Evolutionary conservation across 768 basidiomycete genomes (phyloP), one percentile per base, ranked within the genome.

Genomic region (Panus rudis): DNA sequence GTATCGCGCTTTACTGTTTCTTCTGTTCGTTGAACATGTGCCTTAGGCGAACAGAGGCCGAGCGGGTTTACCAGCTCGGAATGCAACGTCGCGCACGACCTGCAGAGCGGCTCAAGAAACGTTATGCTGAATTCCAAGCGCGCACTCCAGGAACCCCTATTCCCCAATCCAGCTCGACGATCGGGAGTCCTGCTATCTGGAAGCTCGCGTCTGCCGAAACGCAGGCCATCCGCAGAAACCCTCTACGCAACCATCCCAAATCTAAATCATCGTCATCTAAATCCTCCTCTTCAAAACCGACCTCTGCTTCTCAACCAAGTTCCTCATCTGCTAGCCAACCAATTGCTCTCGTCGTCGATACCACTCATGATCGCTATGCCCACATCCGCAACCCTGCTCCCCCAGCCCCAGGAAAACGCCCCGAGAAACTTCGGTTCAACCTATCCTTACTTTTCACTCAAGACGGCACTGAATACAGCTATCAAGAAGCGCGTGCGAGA

Each of bases 71-170:
- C 63, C 76, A 74, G 11, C 75, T 81, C 27, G 96, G 93, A 13
- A 85, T 98, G 50, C 73, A 79, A 47, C 81, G 84, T 20, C 76
- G 75, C 45, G 92, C 86, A 11, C 76, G 87, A 19, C 93, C 94
- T 3, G 56, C 87, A 17, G 90, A 90, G 53, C 75, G 90, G 35
- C 71, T 99, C 32, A 92, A 91, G 66, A 79, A 72, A 31, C 71
- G 81, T 42, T 89, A 92, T 56, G 69, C 77, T 25, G 85, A 88
- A 22, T 97, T 94, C 60, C 80, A 84, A 52, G 70, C 56, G 55
- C 79, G 79, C 45, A 64, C 47, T 62, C 51, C 39, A 57, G 38
- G 52, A 38, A 45, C 59, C 52, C 39, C 61, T 38, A 42, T 8
- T 40, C 31, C 20, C 28, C 21, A 31, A 14, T 43, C 38, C 44